Evolutionary conservation across 1,284 basidiomycete species (phyloP).

Genomic region (Taiwanofungus camphoratus): DNA sequence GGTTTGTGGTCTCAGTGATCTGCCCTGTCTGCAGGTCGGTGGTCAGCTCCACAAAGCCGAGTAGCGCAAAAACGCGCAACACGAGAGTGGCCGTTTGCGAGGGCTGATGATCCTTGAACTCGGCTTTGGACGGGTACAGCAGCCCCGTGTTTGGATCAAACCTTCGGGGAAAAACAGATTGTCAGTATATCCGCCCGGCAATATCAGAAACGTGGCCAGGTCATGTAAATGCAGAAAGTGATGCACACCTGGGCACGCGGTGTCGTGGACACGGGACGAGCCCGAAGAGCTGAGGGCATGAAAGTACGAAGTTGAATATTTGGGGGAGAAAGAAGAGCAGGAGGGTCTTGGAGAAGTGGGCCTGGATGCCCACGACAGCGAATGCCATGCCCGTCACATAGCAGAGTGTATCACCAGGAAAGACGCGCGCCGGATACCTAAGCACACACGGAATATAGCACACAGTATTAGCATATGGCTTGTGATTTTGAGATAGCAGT

Average conservation of each 20-base stretch:
- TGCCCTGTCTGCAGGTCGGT: conserved; percentile 45
- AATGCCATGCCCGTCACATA: conserved; percentile 98
- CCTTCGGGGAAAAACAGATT: conserved; percentile 34
- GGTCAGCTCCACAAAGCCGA: conserved; percentile 68
- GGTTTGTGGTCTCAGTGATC: conserved; percentile 72
- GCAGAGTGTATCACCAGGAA: conserved; percentile 97
- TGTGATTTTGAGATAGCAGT: no score
- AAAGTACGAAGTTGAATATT: conserved; percentile 95
- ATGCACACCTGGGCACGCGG: conserved; percentile 76
- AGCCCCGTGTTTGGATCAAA: conserved; percentile 69
- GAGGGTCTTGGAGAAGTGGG: conserved; percentile 96
- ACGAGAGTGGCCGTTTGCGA: conserved; percentile 45
- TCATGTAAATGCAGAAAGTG: conserved; percentile 4
- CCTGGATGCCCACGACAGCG: conserved; percentile 92
- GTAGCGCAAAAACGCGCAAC: conserved; percentile 50
- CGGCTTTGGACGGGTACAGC: conserved; percentile 67
- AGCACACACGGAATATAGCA: background rate
- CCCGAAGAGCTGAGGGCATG: conserved; percentile 92
- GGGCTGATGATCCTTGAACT: conserved; percentile 47
- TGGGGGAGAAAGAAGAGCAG: conserved; percentile 97
- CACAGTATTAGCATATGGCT: no score
- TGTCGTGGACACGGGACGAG: conserved; percentile 93
- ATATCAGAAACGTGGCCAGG: no score
- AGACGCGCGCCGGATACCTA: conserved; percentile 93
- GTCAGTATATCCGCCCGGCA: no score